These are phyloP conservation scores for Geotrichum carabidarum DNA, from an alignment of 1,139 yeast species.

Conservation along the genomic window DNA sequence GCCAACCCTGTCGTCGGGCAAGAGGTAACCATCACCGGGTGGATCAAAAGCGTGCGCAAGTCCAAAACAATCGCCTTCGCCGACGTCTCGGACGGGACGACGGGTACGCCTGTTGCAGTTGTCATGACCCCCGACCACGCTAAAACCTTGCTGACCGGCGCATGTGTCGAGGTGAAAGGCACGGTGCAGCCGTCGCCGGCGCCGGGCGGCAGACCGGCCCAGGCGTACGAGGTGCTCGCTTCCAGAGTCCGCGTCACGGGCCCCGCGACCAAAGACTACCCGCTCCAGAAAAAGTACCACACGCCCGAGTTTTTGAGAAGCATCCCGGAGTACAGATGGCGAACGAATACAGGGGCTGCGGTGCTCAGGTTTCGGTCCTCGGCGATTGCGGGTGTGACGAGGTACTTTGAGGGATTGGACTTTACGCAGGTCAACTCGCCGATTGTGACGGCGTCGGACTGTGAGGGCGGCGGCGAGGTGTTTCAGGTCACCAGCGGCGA, in stretches of 20 bases:
- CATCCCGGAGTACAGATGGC: slow-evolving; percentile 73
- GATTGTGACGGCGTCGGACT: slow-evolving; percentile 78
- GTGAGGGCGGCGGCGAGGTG: slow-evolving; percentile 97
- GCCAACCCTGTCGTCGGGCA: slow-evolving; percentile 7
- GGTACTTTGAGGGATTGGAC: slow-evolving; percentile 50
- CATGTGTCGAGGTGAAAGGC: slow-evolving; percentile 46
- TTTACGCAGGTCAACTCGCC: slow-evolving; percentile 83
- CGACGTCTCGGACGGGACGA: slow-evolving; percentile 74
- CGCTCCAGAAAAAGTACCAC: slow-evolving; percentile 76
- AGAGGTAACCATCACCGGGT: slow-evolving; percentile 49
- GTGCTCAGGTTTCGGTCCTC: slow-evolving; percentile 67
- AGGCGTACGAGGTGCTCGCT: slow-evolving; percentile 46
- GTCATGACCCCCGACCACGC: slow-evolving; percentile 40
- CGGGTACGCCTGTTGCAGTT: slow-evolving; percentile 51
- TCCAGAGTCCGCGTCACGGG: slow-evolving; percentile 39
- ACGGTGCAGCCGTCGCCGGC: slow-evolving; percentile 31
- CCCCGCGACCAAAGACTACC: slow-evolving; percentile 56
- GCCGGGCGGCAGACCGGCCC: too few relatives aligned
- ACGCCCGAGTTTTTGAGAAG: slow-evolving; percentile 61
- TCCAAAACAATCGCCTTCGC: slow-evolving; percentile 75
- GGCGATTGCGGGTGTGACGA: slow-evolving; percentile 51
- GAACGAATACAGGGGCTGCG: slow-evolving; percentile 60
- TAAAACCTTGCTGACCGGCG: slow-evolving; percentile 41
- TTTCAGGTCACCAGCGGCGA: slow-evolving; percentile 48
- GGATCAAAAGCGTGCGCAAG: slow-evolving; percentile 66